Evolutionary conservation across 805 yeast genomes (phyloP).

Genomic region (Starmerella stigmatis): DNA sequence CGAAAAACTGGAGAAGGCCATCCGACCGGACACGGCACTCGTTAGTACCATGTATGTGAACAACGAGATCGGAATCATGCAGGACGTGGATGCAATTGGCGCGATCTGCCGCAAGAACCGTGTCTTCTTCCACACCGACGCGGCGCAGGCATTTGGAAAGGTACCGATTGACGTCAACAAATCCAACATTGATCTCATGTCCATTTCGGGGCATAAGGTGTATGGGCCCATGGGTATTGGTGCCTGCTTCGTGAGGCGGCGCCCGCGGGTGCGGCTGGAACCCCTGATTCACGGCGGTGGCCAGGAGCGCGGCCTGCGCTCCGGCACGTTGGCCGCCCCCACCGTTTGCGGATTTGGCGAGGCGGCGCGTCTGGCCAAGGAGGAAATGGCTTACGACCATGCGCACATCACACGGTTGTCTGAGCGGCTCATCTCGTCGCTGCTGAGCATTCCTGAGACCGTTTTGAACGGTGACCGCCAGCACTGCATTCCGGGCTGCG

Average conservation of each 20-base stretch:
- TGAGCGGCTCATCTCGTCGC: constrained; percentile 56
- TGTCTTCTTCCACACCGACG: constrained; percentile 94
- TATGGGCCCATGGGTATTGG: constrained; percentile 98
- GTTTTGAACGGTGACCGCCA: constrained; percentile 74
- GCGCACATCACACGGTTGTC: constrained; percentile 63
- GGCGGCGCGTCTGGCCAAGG: constrained; percentile 74
- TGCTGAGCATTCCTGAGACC: constrained; percentile 77
- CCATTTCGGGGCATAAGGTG: constrained; percentile 90
- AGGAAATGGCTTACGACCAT: constrained; percentile 65
- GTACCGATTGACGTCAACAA: constrained; percentile 86
- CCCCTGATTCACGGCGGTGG: constrained; percentile 97
- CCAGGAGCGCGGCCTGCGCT: constrained; percentile 94
- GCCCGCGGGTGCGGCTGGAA: constrained; percentile 95
- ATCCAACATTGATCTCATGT: constrained; percentile 83
- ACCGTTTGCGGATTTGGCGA: constrained; percentile 93
- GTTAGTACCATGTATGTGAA: constrained; percentile 96
- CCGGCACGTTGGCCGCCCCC: constrained; percentile 97
- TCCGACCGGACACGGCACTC: constrained; percentile 80
- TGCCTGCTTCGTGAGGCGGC: constrained; percentile 87
- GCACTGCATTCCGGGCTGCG: constrained; percentile 83
- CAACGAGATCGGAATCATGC: constrained; percentile 95
- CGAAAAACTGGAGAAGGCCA: constrained; percentile 67
- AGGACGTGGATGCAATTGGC: constrained; percentile 92
- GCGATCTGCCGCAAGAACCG: constrained; percentile 72
- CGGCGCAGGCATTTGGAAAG: constrained; percentile 95